These are phyloP conservation scores for Penicilliopsis zonata DNA, from an alignment of 495 filamentous ascomycete species.

Conservation along the genomic window DNA sequence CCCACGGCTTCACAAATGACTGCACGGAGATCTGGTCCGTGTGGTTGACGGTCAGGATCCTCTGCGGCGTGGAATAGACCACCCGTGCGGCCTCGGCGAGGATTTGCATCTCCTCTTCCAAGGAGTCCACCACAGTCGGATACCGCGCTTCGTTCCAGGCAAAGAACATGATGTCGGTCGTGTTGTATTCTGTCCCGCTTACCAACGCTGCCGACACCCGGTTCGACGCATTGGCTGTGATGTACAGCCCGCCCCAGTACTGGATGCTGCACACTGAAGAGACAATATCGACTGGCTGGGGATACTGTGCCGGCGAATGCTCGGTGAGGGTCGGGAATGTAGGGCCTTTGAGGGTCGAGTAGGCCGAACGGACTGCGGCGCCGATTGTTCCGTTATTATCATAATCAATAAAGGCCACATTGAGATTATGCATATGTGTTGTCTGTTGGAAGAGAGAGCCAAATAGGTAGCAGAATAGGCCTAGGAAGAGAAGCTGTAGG, in stretches of 20 bases:
- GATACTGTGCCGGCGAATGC: constrained; percentile 12
- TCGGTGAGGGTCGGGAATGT: constrained; percentile 30
- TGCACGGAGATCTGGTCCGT: constrained; percentile 19
- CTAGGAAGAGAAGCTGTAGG: constrained; percentile 28
- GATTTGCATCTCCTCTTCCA: constrained; percentile 14
- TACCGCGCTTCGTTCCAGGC: constrained; percentile 43
- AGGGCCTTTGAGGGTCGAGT: constrained; percentile 20
- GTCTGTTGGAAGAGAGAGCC: constrained; percentile 31
- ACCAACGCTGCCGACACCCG: constrained; percentile 21
- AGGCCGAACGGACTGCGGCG: constrained; percentile 25
- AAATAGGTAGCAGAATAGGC: constrained; percentile 32
- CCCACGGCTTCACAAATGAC: constrained; percentile 30
- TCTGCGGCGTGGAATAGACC: constrained; percentile 20
- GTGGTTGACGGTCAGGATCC: constrained; percentile 13
- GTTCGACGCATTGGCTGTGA: constrained; percentile 21
- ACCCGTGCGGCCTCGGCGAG: constrained; percentile 23
- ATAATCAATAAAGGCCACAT: constrained; percentile 39
- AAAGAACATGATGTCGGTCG: constrained; percentile 22
- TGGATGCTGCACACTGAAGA: constrained; percentile 27
- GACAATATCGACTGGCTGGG: constrained; percentile 10
- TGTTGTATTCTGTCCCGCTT: constrained; percentile 25
- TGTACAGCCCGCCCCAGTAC: constrained; percentile 37
- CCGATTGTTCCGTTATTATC: constrained; percentile 37
- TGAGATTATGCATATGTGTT: constrained; percentile 26
- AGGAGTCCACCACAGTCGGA: constrained; percentile 24